Percentiles rank a stretch among this genome's conserved stretches.
These are phyloP conservation scores for Plasmodium gonderi DNA, from an alignment of 169 alveolate genomes.

Conservation along the genomic window DNA sequence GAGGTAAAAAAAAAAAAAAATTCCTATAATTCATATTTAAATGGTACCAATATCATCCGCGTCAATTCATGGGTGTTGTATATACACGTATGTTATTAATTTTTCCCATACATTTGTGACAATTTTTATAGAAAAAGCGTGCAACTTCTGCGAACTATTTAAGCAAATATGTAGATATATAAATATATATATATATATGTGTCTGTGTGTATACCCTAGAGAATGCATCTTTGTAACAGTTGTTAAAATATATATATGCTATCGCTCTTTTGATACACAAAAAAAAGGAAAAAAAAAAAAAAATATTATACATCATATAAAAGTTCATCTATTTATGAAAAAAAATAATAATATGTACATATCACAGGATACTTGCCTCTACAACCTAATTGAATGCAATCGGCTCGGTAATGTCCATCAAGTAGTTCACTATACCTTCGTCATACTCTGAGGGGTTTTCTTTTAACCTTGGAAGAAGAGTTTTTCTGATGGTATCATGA, in stretches of 20 bases:
- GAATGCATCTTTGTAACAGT: too few relatives aligned
- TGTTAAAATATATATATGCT: background rate
- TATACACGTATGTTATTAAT: background rate
- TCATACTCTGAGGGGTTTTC: slow-evolving; percentile 48
- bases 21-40: background rate
- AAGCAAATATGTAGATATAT: too few relatives aligned
- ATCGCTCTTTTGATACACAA: background rate
- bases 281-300: background rate
- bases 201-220: too few relatives aligned
- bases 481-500: slow-evolving; percentile 42
- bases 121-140: too few relatives aligned
- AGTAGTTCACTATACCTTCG: slow-evolving; percentile 23
- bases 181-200: too few relatives aligned
- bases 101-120: background rate
- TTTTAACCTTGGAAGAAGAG: slow-evolving; percentile 44
- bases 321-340: too few relatives aligned
- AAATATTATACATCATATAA: background rate
- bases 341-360: background rate
- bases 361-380: too few relatives aligned
- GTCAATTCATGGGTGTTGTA: slow-evolving; percentile 2
- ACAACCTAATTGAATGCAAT: slow-evolving; percentile 2
- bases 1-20: background rate
- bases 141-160: too few relatives aligned
- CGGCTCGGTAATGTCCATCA: slow-evolving; percentile 65
- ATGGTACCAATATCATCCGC: background rate